Evolutionary conservation across 1,284 basidiomycete genomes (phyloP), one percentile per base, ranked within the genome.

Genomic region (Apiotrichum brassicae): DNA sequence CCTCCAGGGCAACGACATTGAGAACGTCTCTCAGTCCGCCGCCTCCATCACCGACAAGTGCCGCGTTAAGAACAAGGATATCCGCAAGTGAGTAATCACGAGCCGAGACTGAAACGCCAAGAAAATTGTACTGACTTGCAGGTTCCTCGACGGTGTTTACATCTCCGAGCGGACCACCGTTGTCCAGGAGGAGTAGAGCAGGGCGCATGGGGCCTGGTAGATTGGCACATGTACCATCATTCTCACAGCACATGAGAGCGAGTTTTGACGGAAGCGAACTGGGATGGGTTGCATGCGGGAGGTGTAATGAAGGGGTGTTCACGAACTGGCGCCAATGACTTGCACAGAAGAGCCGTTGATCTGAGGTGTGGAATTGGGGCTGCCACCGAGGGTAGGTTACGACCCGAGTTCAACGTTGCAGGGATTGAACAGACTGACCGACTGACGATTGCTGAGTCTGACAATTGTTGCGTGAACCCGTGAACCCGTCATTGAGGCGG

Each of bases 11-110:
- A 92, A 93, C 73, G 95, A 97, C 75, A 81, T 97, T 58, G 85
- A 95, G 74, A 87, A 86, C 64, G 92, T 97, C 52, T 95, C 92
- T 35, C 92, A 95, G 76, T 94, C 91, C 58, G 92, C 93, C 54
- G 93, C 92, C 44, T 88, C 88, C 39, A 95, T 97, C 73, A 93
- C 95, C 74, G 91, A 91, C 65, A 79, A 86, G 57, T 93, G 89
- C 78, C 82, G 86, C 60, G 92, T 97, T 68, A 86, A 89, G 76
- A 91, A 95, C 84, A 97, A 97, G 81, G 92, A 97, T 73, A 93
- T 93, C 76, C 88, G 89, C 74, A 92, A 94, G 80, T 74, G 48
- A 74, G 68, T 53, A n/a, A n/a, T n/a, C 33, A 7, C 64, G 25
- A 28, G 9, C 20, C 11, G 33, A 36, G 32, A 43, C 11, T 24